Conservation (phyloP, 148 eudicot genomes). For the Vaccinium vitisidaea region DNA sequence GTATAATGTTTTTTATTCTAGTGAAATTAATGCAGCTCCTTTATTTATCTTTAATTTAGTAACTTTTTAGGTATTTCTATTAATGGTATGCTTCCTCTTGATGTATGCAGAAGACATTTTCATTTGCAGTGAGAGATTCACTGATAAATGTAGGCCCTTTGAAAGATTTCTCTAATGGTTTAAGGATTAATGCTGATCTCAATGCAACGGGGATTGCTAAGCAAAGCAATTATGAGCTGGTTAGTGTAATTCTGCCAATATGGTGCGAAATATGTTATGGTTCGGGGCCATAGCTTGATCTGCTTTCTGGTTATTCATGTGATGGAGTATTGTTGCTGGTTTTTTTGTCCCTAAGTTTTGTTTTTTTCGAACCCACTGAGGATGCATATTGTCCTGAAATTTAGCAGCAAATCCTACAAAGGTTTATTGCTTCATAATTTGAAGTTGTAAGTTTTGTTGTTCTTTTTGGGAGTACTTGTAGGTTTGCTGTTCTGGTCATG, state of each 20-base stretch:
- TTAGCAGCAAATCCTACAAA: neutral
- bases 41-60: neutral
- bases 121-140: slow-evolving; percentile 93
- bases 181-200: slow-evolving; percentile 78
- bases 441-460: neutral
- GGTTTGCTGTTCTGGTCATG: slow-evolving; percentile 99
- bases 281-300: neutral
- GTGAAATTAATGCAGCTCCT: slow-evolving; percentile 2
- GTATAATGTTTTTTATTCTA: neutral
- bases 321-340: neutral
- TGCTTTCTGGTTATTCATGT: slow-evolving; percentile 9
- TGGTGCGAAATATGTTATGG: neutral
- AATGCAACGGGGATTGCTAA: slow-evolving; percentile 80
- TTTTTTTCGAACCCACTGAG: no score
- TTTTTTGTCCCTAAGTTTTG: neutral
- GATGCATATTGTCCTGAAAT: neutral
- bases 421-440: neutral
- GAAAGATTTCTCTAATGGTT: slow-evolving; percentile 89
- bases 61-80: slow-evolving; percentile 3
- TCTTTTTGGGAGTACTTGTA: slow-evolving; percentile 25
- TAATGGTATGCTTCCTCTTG: slow-evolving; percentile 20
- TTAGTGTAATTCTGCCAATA: slow-evolving; percentile 29
- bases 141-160: slow-evolving; percentile 85
- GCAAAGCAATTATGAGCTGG: slow-evolving; percentile 97
- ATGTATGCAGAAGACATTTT: slow-evolving; percentile 77